Evolutionary conservation across 2,329 filamentous ascomycete species (phyloP).

Genomic region (Trichophyton rubrum): DNA sequence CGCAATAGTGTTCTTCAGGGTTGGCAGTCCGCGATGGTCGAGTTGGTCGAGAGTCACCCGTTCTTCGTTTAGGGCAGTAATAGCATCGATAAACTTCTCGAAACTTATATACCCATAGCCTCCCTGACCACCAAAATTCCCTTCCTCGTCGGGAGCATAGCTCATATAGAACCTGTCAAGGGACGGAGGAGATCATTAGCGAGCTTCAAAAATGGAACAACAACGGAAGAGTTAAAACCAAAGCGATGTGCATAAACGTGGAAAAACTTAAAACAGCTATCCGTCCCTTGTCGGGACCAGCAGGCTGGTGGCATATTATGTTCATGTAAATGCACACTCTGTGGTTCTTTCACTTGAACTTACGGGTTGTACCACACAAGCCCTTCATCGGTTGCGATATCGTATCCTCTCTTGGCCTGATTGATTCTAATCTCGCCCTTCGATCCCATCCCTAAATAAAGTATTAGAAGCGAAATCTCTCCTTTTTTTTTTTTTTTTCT

Average conservation of each 20-base stretch:
- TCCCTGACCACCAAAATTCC: constrained; percentile 81
- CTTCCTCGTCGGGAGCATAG: constrained; percentile 86
- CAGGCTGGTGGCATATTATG: not conserved
- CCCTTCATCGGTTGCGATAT: constrained; percentile 71
- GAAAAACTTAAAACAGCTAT: not conserved
- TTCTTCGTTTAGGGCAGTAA: constrained; percentile 64
- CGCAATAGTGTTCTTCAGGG: constrained; percentile 75
- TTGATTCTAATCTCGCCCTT: constrained; percentile 79
- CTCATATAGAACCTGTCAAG: constrained; percentile 66
- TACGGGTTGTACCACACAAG: constrained; percentile 79
- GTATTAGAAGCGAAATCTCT: not conserved
- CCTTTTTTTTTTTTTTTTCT: not conserved
- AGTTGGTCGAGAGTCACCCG: constrained; percentile 59
- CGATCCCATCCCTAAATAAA: constrained; percentile 52
- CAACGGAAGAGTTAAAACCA: not conserved
- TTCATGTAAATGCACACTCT: not conserved
- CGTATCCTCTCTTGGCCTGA: constrained; percentile 88
- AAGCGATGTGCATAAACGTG: not conserved
- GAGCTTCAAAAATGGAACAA: not conserved
- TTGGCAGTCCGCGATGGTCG: constrained; percentile 69
- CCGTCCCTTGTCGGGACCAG: not conserved
- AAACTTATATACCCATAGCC: constrained; percentile 91
- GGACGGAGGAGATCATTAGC: not conserved
- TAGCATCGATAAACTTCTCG: constrained; percentile 90
- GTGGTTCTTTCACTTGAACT: constrained; percentile 18